Evolutionary conservation across 202 grass and related monocot species (phyloP).

Genomic region (Brachypodium distachyon): DNA sequence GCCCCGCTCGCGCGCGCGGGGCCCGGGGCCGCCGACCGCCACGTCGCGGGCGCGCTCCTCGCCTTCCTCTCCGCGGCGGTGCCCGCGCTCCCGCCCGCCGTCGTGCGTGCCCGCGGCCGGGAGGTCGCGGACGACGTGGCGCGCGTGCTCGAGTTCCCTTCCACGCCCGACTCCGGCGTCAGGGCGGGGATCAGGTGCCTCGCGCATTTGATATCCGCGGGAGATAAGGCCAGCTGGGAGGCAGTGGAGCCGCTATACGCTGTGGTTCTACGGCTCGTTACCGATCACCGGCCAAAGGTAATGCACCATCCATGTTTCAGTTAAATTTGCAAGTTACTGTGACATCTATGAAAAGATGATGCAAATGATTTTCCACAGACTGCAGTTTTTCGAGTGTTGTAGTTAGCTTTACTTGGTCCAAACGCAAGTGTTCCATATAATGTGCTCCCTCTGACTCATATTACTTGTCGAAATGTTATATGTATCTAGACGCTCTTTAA

Average conservation of each 20-base stretch:
- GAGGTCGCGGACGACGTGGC: slow-evolving; percentile 46
- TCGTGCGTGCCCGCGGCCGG: slow-evolving; percentile 34
- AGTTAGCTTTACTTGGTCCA: background rate
- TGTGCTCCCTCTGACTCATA: no score
- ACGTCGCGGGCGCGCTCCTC: slow-evolving; percentile 45
- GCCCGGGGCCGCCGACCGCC: slow-evolving; percentile 22
- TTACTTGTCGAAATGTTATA: no score
- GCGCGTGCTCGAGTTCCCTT: slow-evolving; percentile 63
- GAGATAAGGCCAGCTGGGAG: slow-evolving; percentile 62
- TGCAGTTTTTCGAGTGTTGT: background rate
- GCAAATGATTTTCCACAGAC: background rate
- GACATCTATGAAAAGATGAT: background rate
- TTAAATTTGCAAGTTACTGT: background rate
- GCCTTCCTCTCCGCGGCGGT: slow-evolving; percentile 55
- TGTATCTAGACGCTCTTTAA: no score
- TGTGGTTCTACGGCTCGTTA: slow-evolving; percentile 41
- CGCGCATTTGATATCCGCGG: slow-evolving; percentile 55
- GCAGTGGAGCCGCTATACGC: slow-evolving; percentile 42
- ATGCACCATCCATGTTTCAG: background rate
- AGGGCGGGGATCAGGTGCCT: slow-evolving; percentile 77
- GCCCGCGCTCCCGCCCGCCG: slow-evolving; percentile 37
- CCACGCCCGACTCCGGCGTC: slow-evolving; percentile 45
- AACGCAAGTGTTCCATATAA: background rate
- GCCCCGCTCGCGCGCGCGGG: slow-evolving; percentile 47
- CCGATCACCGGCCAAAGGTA: slow-evolving; percentile 66